Conservation (phyloP, 2,329 filamentous ascomycete genomes). For the Epichloe sibirici region DNA sequence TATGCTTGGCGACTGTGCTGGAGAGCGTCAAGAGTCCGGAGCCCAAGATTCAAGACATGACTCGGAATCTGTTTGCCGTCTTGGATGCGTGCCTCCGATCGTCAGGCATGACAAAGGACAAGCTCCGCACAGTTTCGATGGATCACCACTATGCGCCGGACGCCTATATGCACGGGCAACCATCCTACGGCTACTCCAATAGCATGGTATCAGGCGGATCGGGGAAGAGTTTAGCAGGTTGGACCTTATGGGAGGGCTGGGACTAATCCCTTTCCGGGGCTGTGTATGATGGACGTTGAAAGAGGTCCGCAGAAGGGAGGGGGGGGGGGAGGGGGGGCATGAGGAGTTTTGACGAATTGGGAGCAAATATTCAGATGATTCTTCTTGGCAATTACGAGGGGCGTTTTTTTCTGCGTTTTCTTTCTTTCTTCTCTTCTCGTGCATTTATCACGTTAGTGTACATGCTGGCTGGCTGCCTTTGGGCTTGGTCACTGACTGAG, state of each 20-base stretch:
- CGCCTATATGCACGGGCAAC: constrained; percentile 11
- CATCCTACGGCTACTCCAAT: constrained; percentile 19
- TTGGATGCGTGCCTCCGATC: constrained; percentile 33
- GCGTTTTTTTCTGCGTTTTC: background rate
- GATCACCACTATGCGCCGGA: constrained; percentile 3
- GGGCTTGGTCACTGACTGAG: background rate
- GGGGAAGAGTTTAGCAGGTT: constrained; percentile 20
- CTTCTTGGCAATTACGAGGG: too few species aligned
- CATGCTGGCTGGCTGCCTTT: background rate
- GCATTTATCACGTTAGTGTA: background rate
- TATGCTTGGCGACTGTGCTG: constrained; percentile 35
- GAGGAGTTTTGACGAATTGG: too few species aligned
- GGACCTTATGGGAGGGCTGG: constrained; percentile 30
- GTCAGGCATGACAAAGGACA: constrained; percentile 29
- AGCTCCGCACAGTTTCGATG: constrained; percentile 3
- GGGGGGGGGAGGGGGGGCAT: background rate
- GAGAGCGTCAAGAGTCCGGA: constrained; percentile 31
- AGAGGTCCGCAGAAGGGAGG: background rate
- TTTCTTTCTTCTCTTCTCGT: background rate
- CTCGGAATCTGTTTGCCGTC: constrained; percentile 27
- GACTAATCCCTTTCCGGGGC: constrained; percentile 13
- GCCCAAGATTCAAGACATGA: constrained; percentile 29
- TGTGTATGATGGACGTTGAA: background rate
- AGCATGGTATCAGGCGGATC: constrained; percentile 14
- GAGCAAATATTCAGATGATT: too few species aligned